Evolutionary conservation across 139 green algal species (phyloP).

Genomic region (Eudorina sp.): DNA sequence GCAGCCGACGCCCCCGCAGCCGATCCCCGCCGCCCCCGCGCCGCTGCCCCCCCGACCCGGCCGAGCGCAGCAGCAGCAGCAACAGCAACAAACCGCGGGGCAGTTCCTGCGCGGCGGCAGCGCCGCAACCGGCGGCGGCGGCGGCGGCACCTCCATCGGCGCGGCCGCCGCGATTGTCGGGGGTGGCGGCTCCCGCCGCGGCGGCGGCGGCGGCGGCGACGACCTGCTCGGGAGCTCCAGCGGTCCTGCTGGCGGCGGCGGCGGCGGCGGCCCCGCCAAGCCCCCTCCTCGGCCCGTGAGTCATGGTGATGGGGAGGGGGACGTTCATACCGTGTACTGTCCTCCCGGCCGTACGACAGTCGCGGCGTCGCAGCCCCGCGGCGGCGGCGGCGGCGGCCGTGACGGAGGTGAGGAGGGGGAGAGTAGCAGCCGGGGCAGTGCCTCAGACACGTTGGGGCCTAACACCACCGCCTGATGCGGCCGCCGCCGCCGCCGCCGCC

Average conservation of each 20-base stretch:
- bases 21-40: neutral
- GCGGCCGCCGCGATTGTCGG: neutral
- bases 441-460: conserved; percentile 23
- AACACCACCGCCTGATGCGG: conserved; percentile 23
- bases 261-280: neutral
- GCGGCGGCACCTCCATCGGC: neutral
- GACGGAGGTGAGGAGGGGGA: conserved; percentile 16
- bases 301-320: conserved; percentile 9
- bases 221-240: neutral
- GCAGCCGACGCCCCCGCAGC: too few species aligned
- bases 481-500: neutral
- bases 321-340: neutral
- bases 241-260: neutral
- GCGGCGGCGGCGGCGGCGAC: neutral
- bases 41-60: neutral
- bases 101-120: neutral
- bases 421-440: conserved; percentile 42
- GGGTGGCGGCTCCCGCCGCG: neutral
- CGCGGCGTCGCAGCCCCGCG: neutral
- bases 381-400: neutral
- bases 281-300: conserved; percentile 30
- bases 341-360: neutral
- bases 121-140: neutral
- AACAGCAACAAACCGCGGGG: too few species aligned
- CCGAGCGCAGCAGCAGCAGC: neutral